Evolutionary conservation across 306 rosid genomes (phyloP), one percentile per base, ranked within the genome.

Genomic region (Glycyrrhiza uralensis): DNA sequence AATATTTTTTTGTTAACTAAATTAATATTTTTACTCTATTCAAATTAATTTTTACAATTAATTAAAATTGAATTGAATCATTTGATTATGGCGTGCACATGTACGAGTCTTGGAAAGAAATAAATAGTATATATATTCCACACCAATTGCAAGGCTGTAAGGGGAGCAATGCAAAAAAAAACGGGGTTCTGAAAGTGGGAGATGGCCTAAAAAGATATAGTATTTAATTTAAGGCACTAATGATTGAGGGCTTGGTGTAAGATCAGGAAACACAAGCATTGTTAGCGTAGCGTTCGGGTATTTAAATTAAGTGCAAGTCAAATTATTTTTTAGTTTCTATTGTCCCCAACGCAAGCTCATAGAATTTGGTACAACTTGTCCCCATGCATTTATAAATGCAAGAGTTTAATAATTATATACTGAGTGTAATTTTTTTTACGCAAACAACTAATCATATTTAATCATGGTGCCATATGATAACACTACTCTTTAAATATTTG

Each of bases 201-300:
- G 54, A 20, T n/a, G 41, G 14, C 35, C 49, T 35, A 5, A 7
- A 57, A 58, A 23, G 49, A 79, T 75, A 77, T 54, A 55, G 3
- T 71, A 67, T 36, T 79, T 28, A 62, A 69, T 50, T 56, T 64
- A 70, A 23, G 54, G 30, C 41, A 28, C 75, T 77, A 75, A 85
- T 87, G 73, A 83, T 87, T 85, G 88, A 83, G 22, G 76, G 17
- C 44, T 79, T 79, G 82, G 85, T 72, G 80, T 49, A 58, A 71
- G 83, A 86, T 75, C 82, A 74, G 87, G 96, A 85, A 79, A 79
- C 96, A 87, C 62, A 41, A 23, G 71, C 73, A 44, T 77, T 18
- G 54, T 80, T 71, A 60, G 63, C 29, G 55, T 55, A 24, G 62
- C 22, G 42, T 23, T 63, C 46, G 12, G 11, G 56, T 59, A 19